A percentile compares a stretch with the other conserved stretches of the same genome.
These are phyloP conservation scores for Colletotrichum kahawae DNA, from an alignment of 2,329 filamentous ascomycete genomes.

Conservation along the genomic window DNA sequence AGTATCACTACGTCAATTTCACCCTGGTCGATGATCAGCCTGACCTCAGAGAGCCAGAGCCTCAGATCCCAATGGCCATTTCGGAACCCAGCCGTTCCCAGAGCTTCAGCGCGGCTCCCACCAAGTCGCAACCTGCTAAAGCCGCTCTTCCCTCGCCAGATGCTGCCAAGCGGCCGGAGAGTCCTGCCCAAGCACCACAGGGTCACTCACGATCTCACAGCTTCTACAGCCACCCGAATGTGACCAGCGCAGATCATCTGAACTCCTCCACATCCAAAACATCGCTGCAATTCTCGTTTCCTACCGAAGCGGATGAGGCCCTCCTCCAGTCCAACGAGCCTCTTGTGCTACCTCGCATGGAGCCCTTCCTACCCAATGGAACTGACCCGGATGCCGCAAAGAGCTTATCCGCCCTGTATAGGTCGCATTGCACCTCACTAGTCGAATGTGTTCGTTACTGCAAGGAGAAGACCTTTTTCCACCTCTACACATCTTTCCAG, in stretches of 20 bases:
- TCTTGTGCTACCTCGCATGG: slow-evolving; percentile 84
- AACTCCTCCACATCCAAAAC: slow-evolving; percentile 64
- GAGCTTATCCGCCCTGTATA: slow-evolving; percentile 85
- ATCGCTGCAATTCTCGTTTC: slow-evolving; percentile 64
- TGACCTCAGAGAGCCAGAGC: slow-evolving; percentile 49
- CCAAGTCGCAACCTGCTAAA: slow-evolving; percentile 21
- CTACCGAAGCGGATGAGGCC: slow-evolving; percentile 58
- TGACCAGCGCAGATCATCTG: slow-evolving; percentile 62
- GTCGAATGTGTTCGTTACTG: slow-evolving; percentile 96
- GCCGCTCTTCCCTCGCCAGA: slow-evolving; percentile 33
- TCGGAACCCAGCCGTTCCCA: slow-evolving; percentile 54
- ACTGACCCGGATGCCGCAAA: slow-evolving; percentile 89
- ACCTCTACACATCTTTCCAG: slow-evolving; percentile 92
- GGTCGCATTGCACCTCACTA: slow-evolving; percentile 92
- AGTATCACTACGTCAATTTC: slow-evolving; percentile 91
- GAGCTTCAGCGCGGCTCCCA: slow-evolving; percentile 53
- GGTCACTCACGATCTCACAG: slow-evolving; percentile 48
- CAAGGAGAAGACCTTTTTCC: slow-evolving; percentile 96
- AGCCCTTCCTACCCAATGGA: slow-evolving; percentile 77
- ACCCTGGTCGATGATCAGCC: slow-evolving; percentile 62
- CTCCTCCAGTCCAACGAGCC: slow-evolving; percentile 68
- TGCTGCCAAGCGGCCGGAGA: slow-evolving; percentile 24
- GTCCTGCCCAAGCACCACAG: slow-evolving; percentile 17
- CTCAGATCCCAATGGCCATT: slow-evolving; percentile 52
- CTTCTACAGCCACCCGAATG: slow-evolving; percentile 64